Evolutionary conservation across 2,329 filamentous ascomycete genomes (phyloP), one percentile per base, ranked within the genome.

Genomic region (Magnaporthiopsis poae): DNA sequence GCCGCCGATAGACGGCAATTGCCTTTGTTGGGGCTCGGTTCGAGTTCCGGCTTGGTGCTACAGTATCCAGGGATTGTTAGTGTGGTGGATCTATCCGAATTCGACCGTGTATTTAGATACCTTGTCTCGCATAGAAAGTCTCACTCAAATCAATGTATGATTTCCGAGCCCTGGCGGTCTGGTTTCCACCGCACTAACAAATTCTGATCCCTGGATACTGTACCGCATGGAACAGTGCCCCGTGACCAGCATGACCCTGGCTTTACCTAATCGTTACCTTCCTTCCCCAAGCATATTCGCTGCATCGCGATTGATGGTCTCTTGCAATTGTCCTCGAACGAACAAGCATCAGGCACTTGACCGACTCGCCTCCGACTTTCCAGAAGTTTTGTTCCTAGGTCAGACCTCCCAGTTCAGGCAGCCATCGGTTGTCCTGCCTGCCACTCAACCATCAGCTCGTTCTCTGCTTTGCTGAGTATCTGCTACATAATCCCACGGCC

Each of bases 1-100:
- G 67, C 73, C 73, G 73, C 52, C 29, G 39, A 21, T 73, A 74
- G 64, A 69, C 73, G 72, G 36, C 68, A 67, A 67, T 67, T 67
- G 36, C 63, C 59, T 65, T 36, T 35, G 29, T 60, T 61, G 46
- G n/a, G 46, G 21, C 46, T 56, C 46, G 46, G 33, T 60, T 64
- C 29, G 29, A 56, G 21, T n/a, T 27, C n/a, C 65, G 13, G 46
- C 21, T 56, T 3, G 12, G 36, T 39, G 7, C 46, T 5, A 56
- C 18, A 31, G 31, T 31, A 31, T 31, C 31, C 31, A 31, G 31
- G 5, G 31, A 31, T 31, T 31, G 31, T 31, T 31, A 31, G 31
- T 7, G 3, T 7, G 31, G 31, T 31, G 31, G 31, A 31, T 31
- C 31, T 31, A 5, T 31, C 31, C 31, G 3, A 31, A 7, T 31